Evolutionary conservation across 345 rosid species (phyloP).

Genomic region (Brassica cretica): DNA sequence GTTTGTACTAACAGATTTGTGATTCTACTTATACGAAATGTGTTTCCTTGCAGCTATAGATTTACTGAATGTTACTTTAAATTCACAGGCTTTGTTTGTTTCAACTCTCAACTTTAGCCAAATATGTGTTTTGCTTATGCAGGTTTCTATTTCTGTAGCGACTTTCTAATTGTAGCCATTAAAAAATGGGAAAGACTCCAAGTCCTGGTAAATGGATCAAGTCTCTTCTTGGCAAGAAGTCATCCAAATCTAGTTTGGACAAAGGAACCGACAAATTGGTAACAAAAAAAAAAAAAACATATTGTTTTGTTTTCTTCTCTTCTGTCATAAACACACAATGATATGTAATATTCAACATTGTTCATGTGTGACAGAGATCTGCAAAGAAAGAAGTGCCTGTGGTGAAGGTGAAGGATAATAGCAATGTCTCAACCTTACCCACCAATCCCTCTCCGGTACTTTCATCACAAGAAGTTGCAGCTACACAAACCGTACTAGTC

Average conservation of each 20-base stretch:
- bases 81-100: not conserved
- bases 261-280: constrained; percentile 56
- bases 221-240: constrained; percentile 66
- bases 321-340: not conserved
- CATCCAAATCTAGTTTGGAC: constrained; percentile 59
- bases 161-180: constrained; percentile 6
- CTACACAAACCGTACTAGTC: constrained; percentile 32
- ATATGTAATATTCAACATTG: constrained; percentile 7
- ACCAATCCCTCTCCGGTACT: constrained; percentile 31
- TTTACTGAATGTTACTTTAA: not conserved
- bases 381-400: constrained; percentile 51
- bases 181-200: constrained; percentile 69
- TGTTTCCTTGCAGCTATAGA: not conserved
- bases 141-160: constrained; percentile 26
- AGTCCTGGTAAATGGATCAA: constrained; percentile 79
- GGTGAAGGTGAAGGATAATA: constrained; percentile 42
- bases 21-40: not conserved
- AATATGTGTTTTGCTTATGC: constrained; percentile 6
- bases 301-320: not conserved
- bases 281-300: not conserved
- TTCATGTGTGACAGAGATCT: constrained; percentile 46
- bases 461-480: constrained; percentile 37
- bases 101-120: not conserved
- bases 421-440: constrained; percentile 34
- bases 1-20: not conserved